Conservation (phyloP, 306 rosid genomes). For the Hippophae gyantsensis region DNA sequence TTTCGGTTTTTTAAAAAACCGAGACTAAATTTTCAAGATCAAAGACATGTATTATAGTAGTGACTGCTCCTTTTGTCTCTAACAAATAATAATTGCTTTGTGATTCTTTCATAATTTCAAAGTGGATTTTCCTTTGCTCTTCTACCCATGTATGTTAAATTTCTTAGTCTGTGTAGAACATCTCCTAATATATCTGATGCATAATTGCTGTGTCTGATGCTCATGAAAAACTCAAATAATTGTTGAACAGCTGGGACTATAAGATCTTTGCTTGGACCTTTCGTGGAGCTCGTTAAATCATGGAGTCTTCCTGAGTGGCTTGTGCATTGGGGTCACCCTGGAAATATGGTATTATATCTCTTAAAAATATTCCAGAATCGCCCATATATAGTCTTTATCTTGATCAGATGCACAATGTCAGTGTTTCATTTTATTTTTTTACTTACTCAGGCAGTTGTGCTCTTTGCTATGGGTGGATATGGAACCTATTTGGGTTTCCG, state of each 20-base stretch:
- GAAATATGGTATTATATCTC: constrained; percentile 51
- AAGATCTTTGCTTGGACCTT: constrained; percentile 50
- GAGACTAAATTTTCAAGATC: no score
- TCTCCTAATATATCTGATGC: background rate
- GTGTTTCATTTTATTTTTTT: no score
- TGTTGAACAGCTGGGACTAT: constrained; percentile 46
- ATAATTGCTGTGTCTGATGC: background rate
- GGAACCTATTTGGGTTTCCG: constrained; percentile 87
- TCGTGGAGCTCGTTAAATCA: constrained; percentile 62
- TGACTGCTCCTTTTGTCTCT: no score
- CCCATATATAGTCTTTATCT: no score
- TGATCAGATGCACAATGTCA: no score
- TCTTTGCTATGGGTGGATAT: constrained; percentile 96
- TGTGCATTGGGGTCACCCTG: constrained; percentile 95
- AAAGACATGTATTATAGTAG: no score
- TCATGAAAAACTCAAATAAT: background rate
- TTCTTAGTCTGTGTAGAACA: no score
- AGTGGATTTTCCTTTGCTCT: no score
- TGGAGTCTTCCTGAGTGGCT: constrained; percentile 77
- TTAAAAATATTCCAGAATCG: background rate
- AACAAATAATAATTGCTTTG: no score
- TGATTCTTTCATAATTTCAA: no score
- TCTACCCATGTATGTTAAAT: no score
- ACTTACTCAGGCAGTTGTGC: constrained; percentile 63
- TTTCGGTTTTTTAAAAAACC: no score